phyloP scores from a whole-genome alignment of 805 yeast genomes.

The Kazachstania bromeliacearum region DNA sequence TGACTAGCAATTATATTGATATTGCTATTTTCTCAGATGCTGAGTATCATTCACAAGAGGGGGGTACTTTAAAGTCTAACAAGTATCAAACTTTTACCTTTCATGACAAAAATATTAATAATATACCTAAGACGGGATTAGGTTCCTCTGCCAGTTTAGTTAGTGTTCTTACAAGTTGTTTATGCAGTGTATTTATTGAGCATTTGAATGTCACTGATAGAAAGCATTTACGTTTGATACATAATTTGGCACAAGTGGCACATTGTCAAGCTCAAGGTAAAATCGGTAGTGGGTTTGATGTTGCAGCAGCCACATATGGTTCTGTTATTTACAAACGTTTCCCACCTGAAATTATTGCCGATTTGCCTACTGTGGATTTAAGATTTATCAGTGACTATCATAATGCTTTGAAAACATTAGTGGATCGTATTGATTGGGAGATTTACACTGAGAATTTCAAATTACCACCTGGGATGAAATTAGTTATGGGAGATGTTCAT shows the following conservation, averaged over 20 bases:
- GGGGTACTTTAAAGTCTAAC: conserved; percentile 31
- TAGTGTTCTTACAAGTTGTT: conserved; percentile 63
- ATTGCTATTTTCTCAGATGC: conserved; percentile 75
- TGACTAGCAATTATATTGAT: conserved; percentile 25
- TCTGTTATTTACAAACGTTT: conserved; percentile 77
- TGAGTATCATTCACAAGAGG: conserved; percentile 75
- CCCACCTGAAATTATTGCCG: conserved; percentile 41
- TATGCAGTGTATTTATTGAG: conserved; percentile 40
- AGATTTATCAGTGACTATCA: conserved; percentile 19
- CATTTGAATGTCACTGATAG: conserved; percentile 26
- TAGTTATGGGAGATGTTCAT: conserved; percentile 87
- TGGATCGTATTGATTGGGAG: conserved; percentile 49
- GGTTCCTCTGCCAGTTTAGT: conserved; percentile 96
- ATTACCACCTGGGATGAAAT: conserved; percentile 57
- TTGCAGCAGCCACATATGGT: conserved; percentile 91
- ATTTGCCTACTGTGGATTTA: conserved; percentile 22
- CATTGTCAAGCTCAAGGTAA: conserved; percentile 94
- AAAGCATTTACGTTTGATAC: conserved; percentile 37
- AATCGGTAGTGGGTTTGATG: conserved; percentile 95
- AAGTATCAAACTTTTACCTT: conserved; percentile 41
- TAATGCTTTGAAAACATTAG: conserved; percentile 27
- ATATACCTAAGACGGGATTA: conserved; percentile 87
- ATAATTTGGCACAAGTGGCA: conserved; percentile 78
- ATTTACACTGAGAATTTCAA: conserved; percentile 44
- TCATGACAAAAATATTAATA: conserved; percentile 50